Percentiles rank a stretch among this genome's conserved stretches.
These are phyloP conservation scores for Fusarium kyushuense DNA, from an alignment of 2,329 filamentous ascomycete species.

Conservation along the genomic window DNA sequence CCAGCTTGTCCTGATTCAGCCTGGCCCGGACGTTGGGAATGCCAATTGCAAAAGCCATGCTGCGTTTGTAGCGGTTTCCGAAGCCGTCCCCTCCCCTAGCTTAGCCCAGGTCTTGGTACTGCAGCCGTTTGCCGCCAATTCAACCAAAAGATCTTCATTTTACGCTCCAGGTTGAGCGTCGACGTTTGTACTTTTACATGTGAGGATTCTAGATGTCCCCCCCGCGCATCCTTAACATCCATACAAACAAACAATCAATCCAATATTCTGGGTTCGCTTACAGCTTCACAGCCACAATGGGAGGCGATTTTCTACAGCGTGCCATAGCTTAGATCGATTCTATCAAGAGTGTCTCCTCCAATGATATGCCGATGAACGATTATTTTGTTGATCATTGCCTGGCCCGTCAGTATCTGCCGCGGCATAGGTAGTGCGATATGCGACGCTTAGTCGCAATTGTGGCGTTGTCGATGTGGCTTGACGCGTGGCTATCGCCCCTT, in stretches of 20 bases:
- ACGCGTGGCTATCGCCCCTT: constrained; percentile 38
- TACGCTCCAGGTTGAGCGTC: constrained; percentile 31
- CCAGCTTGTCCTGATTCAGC: constrained; percentile 42
- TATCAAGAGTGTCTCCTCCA: constrained; percentile 3
- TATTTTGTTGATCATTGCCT: constrained; percentile 38
- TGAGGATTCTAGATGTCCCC: constrained; percentile 15
- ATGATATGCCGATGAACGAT: constrained; percentile 10
- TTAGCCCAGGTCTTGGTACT: constrained; percentile 9
- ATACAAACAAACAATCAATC: constrained; percentile 8
- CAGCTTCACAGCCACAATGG: constrained; percentile 34
- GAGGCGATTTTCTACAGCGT: constrained; percentile 29
- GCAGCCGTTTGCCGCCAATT: constrained; percentile 25
- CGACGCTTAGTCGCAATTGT: constrained; percentile 10
- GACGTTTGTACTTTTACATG: constrained; percentile 38
- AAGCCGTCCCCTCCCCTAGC: constrained; percentile 26
- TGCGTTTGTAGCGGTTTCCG: constrained; percentile 40
- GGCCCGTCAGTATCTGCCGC: constrained; percentile 1
- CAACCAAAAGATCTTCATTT: constrained; percentile 35
- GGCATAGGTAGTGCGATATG: background rate
- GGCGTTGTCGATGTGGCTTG: constrained; percentile 31
- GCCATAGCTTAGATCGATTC: constrained; percentile 35
- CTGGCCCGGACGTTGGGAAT: constrained; percentile 38
- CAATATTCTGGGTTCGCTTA: constrained; percentile 1
- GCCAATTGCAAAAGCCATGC: constrained; percentile 36
- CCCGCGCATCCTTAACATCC: constrained; percentile 2